Percentiles rank a stretch among this genome's conserved stretches.
phyloP scores from a whole-genome alignment of 2,329 filamentous ascomycete species.

The Phaeoacremonium minimum region DNA sequence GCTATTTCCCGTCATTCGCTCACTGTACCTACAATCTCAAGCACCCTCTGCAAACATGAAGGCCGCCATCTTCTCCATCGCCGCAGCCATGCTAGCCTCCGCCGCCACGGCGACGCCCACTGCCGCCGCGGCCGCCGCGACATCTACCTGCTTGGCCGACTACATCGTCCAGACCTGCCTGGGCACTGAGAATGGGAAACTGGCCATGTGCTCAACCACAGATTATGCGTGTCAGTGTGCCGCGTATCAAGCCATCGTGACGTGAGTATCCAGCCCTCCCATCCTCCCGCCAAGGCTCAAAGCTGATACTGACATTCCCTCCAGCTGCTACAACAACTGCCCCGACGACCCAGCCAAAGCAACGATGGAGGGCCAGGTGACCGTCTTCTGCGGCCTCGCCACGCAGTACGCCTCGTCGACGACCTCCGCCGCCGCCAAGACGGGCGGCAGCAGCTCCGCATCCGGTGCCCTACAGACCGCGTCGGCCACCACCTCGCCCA shows the following conservation, averaged over 20 bases:
- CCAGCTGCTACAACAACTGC: constrained; percentile 54
- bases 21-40: too few species aligned
- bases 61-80: constrained; percentile 32
- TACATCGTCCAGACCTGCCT: constrained; percentile 44
- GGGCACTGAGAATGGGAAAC: constrained; percentile 30
- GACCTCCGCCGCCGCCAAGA: constrained; percentile 16
- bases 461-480: constrained; percentile 5
- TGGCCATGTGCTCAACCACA: constrained; percentile 27
- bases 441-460: constrained; percentile 5
- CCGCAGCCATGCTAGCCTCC: constrained; percentile 29
- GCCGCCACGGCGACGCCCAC: constrained; percentile 27
- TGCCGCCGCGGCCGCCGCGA: constrained; percentile 26
- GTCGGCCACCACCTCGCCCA: constrained; percentile 14
- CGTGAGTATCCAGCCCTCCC: constrained; percentile 27
- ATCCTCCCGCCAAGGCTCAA: not conserved
- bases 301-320: not conserved
- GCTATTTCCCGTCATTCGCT: too few species aligned
- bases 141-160: constrained; percentile 33
- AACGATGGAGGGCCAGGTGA: constrained; percentile 29
- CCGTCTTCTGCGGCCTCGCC: constrained; percentile 40
- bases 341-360: constrained; percentile 38
- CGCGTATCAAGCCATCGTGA: constrained; percentile 37
- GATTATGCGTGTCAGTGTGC: constrained; percentile 45
- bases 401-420: constrained; percentile 33
- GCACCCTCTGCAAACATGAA: constrained; percentile 45